Conservation (phyloP, 306 rosid genomes). For the Castanea crenata region DNA sequence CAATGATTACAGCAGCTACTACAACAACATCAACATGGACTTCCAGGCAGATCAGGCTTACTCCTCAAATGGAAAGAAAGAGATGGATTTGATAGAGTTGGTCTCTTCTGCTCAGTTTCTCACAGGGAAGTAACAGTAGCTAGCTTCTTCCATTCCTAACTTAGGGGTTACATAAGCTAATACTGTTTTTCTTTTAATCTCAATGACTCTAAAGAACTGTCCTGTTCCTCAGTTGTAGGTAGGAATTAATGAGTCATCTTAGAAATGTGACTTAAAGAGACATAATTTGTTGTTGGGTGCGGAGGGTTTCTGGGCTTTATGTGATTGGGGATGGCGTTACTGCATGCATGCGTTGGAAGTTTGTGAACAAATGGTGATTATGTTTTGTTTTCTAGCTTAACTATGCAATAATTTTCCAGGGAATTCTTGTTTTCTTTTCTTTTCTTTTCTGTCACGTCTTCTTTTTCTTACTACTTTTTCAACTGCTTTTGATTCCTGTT, state of each 20-base stretch:
- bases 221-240: background rate
- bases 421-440: background rate
- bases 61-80: conserved; percentile 28
- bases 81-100: conserved; percentile 73
- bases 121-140: conserved; percentile 15
- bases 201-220: background rate
- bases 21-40: conserved; percentile 24
- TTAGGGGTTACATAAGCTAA: background rate
- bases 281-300: background rate
- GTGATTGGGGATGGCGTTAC: background rate
- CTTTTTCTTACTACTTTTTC: conserved; percentile 16
- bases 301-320: background rate
- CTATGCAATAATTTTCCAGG: conserved; percentile 21
- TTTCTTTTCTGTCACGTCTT: conserved; percentile 3
- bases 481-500: conserved; percentile 15
- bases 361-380: conserved; percentile 16
- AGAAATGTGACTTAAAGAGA: background rate
- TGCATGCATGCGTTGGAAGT: background rate
- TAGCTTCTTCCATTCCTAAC: background rate
- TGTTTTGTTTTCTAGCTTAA: background rate
- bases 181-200: background rate
- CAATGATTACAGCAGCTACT: conserved; percentile 10
- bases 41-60: conserved; percentile 17
- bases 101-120: conserved; percentile 36
- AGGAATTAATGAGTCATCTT: background rate